These are phyloP conservation scores for Alternaria sp. DNA, from an alignment of 2,329 filamentous ascomycete genomes.

Conservation along the genomic window DNA sequence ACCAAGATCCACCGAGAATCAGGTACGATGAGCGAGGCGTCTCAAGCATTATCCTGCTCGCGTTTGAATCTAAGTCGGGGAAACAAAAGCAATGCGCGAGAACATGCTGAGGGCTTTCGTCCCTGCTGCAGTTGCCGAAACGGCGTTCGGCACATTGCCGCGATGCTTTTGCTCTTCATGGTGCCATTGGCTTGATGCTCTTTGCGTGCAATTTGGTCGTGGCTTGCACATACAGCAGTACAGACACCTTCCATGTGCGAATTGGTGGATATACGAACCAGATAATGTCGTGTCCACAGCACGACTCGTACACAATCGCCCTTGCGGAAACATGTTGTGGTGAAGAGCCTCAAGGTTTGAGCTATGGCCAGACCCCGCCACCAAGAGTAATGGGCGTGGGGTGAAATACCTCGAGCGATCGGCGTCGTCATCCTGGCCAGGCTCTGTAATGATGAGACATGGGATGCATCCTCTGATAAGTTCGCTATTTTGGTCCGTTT, in stretches of 20 bases:
- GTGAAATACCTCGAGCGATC: constrained; percentile 13
- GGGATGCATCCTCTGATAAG: neutral
- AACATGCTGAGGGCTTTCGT: constrained; percentile 29
- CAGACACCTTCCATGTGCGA: neutral
- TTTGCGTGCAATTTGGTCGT: neutral
- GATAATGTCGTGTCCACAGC: constrained; percentile 1
- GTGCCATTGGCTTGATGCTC: neutral
- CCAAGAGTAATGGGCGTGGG: constrained; percentile 33
- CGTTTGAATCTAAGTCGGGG: constrained; percentile 28
- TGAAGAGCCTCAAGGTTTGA: constrained; percentile 23
- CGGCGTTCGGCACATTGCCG: constrained; percentile 17
- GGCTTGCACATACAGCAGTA: neutral
- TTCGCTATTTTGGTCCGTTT: constrained; percentile 3
- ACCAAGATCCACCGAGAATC: constrained; percentile 33
- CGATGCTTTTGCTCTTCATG: constrained; percentile 3
- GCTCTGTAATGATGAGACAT: constrained; percentile 19
- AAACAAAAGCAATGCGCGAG: constrained; percentile 34
- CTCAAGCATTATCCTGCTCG: constrained; percentile 20
- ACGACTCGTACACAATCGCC: neutral
- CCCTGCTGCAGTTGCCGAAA: constrained; percentile 28
- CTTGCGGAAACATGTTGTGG: constrained; percentile 10
- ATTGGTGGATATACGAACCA: neutral
- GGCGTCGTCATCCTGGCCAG: constrained; percentile 14
- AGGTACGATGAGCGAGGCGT: constrained; percentile 39
- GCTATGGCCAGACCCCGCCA: constrained; percentile 27